phyloP scores from a whole-genome alignment of 2,329 filamentous ascomycete genomes.

The Fusarium nelsonii region DNA sequence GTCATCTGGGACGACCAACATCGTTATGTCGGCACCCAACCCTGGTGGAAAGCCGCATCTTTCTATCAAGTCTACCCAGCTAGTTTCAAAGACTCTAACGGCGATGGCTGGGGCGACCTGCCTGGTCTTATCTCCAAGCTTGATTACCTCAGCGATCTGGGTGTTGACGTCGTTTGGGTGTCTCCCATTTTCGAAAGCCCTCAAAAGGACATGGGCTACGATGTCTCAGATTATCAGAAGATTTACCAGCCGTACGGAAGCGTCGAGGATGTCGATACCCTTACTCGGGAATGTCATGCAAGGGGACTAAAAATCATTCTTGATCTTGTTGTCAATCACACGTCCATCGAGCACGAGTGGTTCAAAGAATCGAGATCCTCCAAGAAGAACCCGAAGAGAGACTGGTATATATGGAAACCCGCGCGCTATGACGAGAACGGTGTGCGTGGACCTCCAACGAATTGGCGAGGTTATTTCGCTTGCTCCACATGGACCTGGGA shows the following conservation, averaged over 20 bases:
- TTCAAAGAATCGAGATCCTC: constrained; percentile 67
- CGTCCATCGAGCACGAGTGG: constrained; percentile 67
- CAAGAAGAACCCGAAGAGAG: constrained; percentile 64
- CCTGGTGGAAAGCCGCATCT: constrained; percentile 62
- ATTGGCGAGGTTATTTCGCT: constrained; percentile 63
- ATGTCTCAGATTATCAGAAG: constrained; percentile 76
- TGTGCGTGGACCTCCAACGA: constrained; percentile 69
- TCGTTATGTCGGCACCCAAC: constrained; percentile 51
- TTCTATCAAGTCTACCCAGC: constrained; percentile 69
- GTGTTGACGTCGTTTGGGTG: constrained; percentile 72
- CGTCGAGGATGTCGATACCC: constrained; percentile 71
- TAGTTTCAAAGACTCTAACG: constrained; percentile 68
- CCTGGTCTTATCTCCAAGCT: constrained; percentile 73
- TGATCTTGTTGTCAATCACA: constrained; percentile 81
- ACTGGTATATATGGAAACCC: constrained; percentile 76
- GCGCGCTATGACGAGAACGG: constrained; percentile 66
- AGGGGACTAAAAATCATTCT: constrained; percentile 76
- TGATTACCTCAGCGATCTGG: constrained; percentile 72
- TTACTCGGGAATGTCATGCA: constrained; percentile 70
- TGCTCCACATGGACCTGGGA: constrained; percentile 66
- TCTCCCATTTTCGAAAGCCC: constrained; percentile 67
- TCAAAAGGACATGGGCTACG: constrained; percentile 78
- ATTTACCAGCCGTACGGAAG: constrained; percentile 77
- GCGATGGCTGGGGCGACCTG: constrained; percentile 75
- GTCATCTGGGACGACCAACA: constrained; percentile 50